Percentiles rank a stretch among this genome's conserved stretches.
phyloP scores from a whole-genome alignment of 164 flowering plant species.

The Dillenia suffruticosa region DNA sequence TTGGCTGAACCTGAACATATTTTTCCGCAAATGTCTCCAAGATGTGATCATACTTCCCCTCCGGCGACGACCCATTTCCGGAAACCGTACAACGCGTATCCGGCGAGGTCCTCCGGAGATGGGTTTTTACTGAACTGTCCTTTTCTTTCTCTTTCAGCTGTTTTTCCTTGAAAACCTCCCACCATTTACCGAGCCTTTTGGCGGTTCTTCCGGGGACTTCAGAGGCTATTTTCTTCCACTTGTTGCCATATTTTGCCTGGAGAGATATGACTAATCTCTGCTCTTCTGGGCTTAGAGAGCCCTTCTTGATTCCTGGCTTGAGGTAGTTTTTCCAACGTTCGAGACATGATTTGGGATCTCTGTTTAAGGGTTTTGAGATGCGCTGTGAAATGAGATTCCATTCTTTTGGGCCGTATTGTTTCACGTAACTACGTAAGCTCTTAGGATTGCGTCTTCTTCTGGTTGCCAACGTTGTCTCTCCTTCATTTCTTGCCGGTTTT shows the following conservation, averaged over 20 bases:
- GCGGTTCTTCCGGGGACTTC: slow-evolving; percentile 51
- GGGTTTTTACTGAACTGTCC: background rate
- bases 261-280: slow-evolving; percentile 40
- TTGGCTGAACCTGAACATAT: slow-evolving; percentile 18
- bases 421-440: slow-evolving; percentile 44
- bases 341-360: slow-evolving; percentile 46
- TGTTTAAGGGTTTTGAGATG: slow-evolving; percentile 29
- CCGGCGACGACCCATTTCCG: background rate
- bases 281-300: slow-evolving; percentile 36
- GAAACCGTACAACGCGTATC: background rate
- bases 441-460: slow-evolving; percentile 45
- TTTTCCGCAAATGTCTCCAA: slow-evolving; percentile 47
- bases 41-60: slow-evolving; percentile 38
- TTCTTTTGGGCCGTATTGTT: slow-evolving; percentile 44
- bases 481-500: slow-evolving; percentile 26
- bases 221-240: slow-evolving; percentile 50
- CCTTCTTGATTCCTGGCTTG: slow-evolving; percentile 48
- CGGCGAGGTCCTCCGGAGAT: background rate
- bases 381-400: slow-evolving; percentile 49
- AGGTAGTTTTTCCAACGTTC: slow-evolving; percentile 58
- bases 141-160: slow-evolving; percentile 23
- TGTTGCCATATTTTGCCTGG: slow-evolving; percentile 49
- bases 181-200: slow-evolving; percentile 51
- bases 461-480: slow-evolving; percentile 50
- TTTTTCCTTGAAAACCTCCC: slow-evolving; percentile 55